Evolutionary conservation across 2,329 filamentous ascomycete genomes (phyloP), one percentile per base, ranked within the genome.

Genomic region (Chaetomiaceae sp.): DNA sequence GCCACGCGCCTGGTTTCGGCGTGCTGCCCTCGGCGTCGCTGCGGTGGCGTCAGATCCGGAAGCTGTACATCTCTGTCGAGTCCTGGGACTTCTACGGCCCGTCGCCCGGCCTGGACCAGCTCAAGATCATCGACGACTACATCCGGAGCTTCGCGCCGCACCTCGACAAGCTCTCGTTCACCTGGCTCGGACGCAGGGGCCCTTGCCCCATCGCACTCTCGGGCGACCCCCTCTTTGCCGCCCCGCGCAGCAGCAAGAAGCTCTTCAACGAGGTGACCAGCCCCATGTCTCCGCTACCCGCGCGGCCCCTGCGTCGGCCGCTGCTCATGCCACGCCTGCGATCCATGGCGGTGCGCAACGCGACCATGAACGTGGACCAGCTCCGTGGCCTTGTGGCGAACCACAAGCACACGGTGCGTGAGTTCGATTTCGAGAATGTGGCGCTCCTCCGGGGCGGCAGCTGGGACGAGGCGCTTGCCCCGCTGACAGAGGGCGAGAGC

Each of bases 381-480:
- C 78, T 95, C 52, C 77, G 81, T 38, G 73, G 76, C 13, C 81
- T 95, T 55, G 83, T 93, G 52, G 69, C 74, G 44, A 71, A 73
- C 12, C 88, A 95, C 68, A 77, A 81, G 25, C 72, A 73, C 49
- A 85, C 82, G 0, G 79, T 95, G 40, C 76, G 79, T 56, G 86
- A 92, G 63, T 89, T 92, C 63, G 84, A 89, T 65, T 89, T 95
- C 66, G 83, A 90, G 63, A 83, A 87, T 55, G 83, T 91, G 16
- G 74, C 78, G 25, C 76, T 95, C 38, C 76, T 82, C 44, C 77
- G 79, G 54, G 73, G 73, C 30, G 89, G 86, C 23, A 85, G 75
- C 51, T 95, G 89, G 89, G 86, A 93, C 52, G 85, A 90, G 25
- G 89, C 88, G 0, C 77, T 95, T n/a, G 80, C 82, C 34, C 86